Evolutionary conservation across 345 rosid genomes (phyloP).

Genomic region (Firmiana major): DNA sequence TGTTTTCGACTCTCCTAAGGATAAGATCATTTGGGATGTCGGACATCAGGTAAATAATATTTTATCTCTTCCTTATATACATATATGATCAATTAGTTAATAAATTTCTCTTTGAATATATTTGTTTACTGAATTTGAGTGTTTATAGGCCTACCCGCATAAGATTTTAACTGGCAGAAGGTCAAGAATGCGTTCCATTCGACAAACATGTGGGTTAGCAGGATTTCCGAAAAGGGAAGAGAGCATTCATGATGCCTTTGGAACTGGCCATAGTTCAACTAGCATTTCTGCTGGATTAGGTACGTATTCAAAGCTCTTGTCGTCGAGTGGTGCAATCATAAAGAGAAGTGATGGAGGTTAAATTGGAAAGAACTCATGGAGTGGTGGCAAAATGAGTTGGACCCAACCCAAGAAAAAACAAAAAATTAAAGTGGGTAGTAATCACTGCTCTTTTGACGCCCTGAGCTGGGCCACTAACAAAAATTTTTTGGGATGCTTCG

Average conservation of each 20-base stretch:
- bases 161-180: slow-evolving; percentile 48
- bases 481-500: not conserved
- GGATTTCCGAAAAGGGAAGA: slow-evolving; percentile 53
- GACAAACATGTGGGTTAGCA: slow-evolving; percentile 42
- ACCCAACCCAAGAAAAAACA: not conserved
- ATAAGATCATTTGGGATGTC: slow-evolving; percentile 59
- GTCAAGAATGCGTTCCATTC: slow-evolving; percentile 40
- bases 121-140: not conserved
- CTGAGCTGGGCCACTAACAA: not conserved
- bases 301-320: slow-evolving; percentile 1
- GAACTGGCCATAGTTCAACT: slow-evolving; percentile 55
- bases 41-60: slow-evolving; percentile 42
- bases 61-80: not conserved
- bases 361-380: not conserved
- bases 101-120: not conserved
- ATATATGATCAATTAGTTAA: not conserved
- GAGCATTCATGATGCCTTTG: slow-evolving; percentile 45
- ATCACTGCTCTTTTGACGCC: not conserved
- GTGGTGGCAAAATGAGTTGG: not conserved
- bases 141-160: slow-evolving; percentile 37
- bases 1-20: slow-evolving; percentile 45
- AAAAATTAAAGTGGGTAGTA: not conserved
- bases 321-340: not conserved
- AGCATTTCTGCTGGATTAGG: slow-evolving; percentile 55
- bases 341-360: not conserved